Conservation (phyloP, 202 grass and related monocot species). For the Hordeum pubiflorum region DNA sequence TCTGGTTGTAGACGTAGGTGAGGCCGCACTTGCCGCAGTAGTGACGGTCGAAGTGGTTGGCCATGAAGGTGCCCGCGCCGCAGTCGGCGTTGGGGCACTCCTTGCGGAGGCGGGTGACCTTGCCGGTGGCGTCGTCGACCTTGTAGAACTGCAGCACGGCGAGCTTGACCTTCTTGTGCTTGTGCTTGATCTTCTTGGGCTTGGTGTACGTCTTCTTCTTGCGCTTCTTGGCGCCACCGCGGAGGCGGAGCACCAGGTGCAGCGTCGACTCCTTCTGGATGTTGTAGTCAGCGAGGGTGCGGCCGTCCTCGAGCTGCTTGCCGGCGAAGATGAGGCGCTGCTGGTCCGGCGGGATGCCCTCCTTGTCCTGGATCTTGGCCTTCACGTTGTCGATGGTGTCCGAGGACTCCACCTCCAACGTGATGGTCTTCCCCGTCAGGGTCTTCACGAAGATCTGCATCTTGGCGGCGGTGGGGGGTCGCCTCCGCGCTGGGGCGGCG, state of each 20-base stretch:
- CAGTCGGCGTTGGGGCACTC: conserved; percentile 89
- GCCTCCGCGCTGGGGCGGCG: conserved; percentile 22
- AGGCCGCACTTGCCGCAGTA: conserved; percentile 97
- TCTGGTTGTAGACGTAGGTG: conserved; percentile 92
- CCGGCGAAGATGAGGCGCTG: conserved; percentile 93
- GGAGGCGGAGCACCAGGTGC: conserved; percentile 80
- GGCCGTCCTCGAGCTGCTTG: conserved; percentile 91
- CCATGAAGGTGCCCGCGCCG: conserved; percentile 84
- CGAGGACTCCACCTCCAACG: conserved; percentile 85
- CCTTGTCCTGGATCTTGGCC: conserved; percentile 97
- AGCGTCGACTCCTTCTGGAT: conserved; percentile 99
- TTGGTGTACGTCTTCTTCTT: conserved; percentile 99
- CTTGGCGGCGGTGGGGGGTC: conserved; percentile 19
- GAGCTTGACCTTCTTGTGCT: conserved; percentile 98
- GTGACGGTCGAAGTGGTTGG: conserved; percentile 97
- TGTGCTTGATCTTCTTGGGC: conserved; percentile 99
- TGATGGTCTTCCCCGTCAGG: conserved; percentile 93
- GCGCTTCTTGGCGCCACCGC: conserved; percentile 88
- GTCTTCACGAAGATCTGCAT: conserved; percentile 99
- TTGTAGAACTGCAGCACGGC: conserved; percentile 96
- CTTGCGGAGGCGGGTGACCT: conserved; percentile 89
- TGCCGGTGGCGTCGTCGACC: conserved; percentile 83
- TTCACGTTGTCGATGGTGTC: conserved; percentile 99
- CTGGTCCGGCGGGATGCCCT: conserved; percentile 90
- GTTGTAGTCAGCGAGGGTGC: conserved; percentile 93